phyloP scores from a whole-genome alignment of 2,329 filamentous ascomycete genomes.

The Colletotrichum sojae region DNA sequence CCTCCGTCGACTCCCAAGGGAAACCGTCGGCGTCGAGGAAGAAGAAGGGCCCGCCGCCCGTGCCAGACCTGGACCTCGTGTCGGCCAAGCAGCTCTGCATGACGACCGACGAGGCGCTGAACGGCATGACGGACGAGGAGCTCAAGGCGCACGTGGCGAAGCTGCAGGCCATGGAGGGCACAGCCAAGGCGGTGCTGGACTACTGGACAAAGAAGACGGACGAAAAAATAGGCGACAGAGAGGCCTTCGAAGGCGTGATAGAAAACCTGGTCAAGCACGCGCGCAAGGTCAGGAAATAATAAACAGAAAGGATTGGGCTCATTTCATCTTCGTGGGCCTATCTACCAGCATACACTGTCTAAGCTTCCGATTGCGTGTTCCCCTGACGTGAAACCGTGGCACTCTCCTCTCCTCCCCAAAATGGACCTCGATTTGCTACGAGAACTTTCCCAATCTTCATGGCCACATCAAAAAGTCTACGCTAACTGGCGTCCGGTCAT shows the following conservation, averaged over 20 bases:
- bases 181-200: conserved; percentile 82
- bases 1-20: conserved; percentile 72
- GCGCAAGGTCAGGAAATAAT: conserved; percentile 83
- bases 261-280: conserved; percentile 96
- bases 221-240: conserved; percentile 89
- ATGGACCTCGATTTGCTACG: conserved; percentile 16
- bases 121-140: conserved; percentile 84
- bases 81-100: conserved; percentile 83
- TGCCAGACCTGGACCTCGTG: conserved; percentile 84
- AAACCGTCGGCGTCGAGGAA: conserved; percentile 62
- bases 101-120: conserved; percentile 87
- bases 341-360: conserved; percentile 40
- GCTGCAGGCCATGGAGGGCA: conserved; percentile 77
- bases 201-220: conserved; percentile 92
- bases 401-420: conserved; percentile 11
- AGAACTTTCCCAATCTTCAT: conserved; percentile 9
- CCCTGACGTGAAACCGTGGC: conserved; percentile 20
- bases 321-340: conserved; percentile 34
- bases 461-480: conserved; percentile 27
- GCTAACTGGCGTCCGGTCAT: conserved; percentile 31
- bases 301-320: conserved; percentile 33
- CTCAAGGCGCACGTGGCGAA: conserved; percentile 78
- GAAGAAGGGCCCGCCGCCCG: conserved; percentile 72
- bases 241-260: conserved; percentile 96
- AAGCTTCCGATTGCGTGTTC: conserved; percentile 21